Conservation (phyloP, 2,329 filamentous ascomycete genomes). For the Pseudomassariella vexata region DNA sequence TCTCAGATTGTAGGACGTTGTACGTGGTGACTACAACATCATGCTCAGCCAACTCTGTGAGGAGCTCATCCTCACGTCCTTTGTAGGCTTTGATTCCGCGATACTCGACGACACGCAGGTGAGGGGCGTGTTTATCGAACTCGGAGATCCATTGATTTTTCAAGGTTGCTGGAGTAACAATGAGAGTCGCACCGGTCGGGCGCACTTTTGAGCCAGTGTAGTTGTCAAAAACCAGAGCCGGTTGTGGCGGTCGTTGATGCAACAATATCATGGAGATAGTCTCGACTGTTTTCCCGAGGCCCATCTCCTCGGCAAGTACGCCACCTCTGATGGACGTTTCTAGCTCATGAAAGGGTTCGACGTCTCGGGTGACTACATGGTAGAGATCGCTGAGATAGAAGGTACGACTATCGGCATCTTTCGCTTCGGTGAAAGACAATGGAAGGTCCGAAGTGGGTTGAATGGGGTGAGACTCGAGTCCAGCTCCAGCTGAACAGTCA, state of each 20-base stretch:
- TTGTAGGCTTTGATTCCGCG: conserved; percentile 37
- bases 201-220: conserved; percentile 38
- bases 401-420: conserved; percentile 37
- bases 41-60: conserved; percentile 39
- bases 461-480: conserved; percentile 19
- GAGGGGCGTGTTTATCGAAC: conserved; percentile 51
- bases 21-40: conserved; percentile 63
- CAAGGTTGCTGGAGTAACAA: conserved; percentile 53
- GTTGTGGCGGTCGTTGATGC: conserved; percentile 39
- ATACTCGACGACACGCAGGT: conserved; percentile 51
- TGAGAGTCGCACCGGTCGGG: conserved; percentile 51
- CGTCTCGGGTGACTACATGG: conserved; percentile 49
- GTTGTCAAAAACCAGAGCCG: conserved; percentile 23
- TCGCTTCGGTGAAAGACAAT: conserved; percentile 35
- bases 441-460: conserved; percentile 19
- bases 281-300: conserved; percentile 75
- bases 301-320: conserved; percentile 77
- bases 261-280: conserved; percentile 64
- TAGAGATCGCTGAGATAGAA: conserved; percentile 51
- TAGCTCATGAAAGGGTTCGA: conserved; percentile 33
- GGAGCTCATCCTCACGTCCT: conserved; percentile 30
- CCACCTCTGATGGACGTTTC: conserved; percentile 48
- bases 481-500: neutral
- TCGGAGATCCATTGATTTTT: conserved; percentile 58
- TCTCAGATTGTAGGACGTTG: conserved; percentile 68